Evolutionary conservation across 768 basidiomycete genomes (phyloP).

Genomic region (Rickenella mellea): DNA sequence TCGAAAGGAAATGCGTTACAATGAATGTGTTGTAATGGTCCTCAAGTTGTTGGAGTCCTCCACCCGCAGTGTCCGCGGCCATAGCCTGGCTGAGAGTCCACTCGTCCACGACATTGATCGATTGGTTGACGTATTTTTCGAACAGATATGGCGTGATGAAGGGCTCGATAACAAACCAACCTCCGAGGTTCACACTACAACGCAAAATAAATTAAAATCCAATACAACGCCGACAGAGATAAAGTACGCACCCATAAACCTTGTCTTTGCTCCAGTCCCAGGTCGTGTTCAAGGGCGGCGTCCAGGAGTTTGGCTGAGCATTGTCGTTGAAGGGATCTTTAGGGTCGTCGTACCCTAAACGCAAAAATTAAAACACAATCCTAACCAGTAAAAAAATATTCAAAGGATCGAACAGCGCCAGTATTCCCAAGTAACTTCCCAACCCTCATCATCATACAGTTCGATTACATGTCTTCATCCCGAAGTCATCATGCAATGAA

Average conservation of each 20-base stretch:
- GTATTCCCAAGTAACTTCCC: no score
- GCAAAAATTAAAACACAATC: conserved; percentile 1
- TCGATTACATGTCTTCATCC: no score
- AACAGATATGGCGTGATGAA: conserved; percentile 61
- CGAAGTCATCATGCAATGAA: no score
- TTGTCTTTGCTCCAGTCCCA: conserved; percentile 65
- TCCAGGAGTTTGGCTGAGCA: conserved; percentile 71
- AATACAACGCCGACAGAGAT: conserved; percentile 3
- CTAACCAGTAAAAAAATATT: no score
- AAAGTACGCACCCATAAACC: conserved; percentile 41
- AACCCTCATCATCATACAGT: no score
- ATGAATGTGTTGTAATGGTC: conserved; percentile 80
- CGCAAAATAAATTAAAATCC: conserved; percentile 6
- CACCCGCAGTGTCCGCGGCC: conserved; percentile 50
- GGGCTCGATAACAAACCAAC: conserved; percentile 71
- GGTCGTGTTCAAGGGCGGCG: conserved; percentile 63
- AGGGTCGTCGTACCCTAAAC: conserved; percentile 54
- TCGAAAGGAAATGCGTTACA: conserved; percentile 29
- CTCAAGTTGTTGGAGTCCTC: conserved; percentile 59
- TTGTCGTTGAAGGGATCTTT: conserved; percentile 67
- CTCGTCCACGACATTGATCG: conserved; percentile 41
- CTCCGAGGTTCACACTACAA: conserved; percentile 57
- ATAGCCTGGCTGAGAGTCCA: conserved; percentile 59
- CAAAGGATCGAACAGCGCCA: no score
- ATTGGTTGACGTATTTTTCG: conserved; percentile 41